Percentiles rank a stretch among this genome's conserved stretches.
Conservation (phyloP, 192 early-diverging fungal species). For the Funneliformis geosporum region DNA sequence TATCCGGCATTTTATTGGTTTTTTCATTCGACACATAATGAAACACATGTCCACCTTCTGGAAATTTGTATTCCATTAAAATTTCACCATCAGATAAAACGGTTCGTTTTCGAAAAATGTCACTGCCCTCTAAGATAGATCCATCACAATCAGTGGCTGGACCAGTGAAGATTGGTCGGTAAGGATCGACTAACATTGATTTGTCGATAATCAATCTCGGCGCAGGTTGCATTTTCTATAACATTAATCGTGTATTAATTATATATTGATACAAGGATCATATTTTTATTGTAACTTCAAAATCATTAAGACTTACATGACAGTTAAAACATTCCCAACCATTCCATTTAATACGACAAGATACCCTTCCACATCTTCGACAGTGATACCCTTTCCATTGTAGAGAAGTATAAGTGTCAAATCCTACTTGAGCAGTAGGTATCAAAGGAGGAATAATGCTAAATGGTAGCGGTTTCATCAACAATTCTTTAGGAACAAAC, state of each 20-base stretch:
- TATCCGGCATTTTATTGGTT: not conserved
- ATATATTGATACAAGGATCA: not conserved
- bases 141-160: not conserved
- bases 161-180: not conserved
- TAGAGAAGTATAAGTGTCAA: not conserved
- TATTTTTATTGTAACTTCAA: no score
- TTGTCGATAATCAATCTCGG: not conserved
- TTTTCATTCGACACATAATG: not conserved
- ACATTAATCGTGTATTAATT: not conserved
- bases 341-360: not conserved
- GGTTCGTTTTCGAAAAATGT: not conserved
- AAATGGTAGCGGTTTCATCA: not conserved
- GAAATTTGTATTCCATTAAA: not conserved
- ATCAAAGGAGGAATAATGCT: not conserved
- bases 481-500: not conserved
- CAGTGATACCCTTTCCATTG: constrained; percentile 4
- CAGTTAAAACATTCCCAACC: not conserved
- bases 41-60: not conserved
- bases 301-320: not conserved
- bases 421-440: not conserved
- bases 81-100: not conserved
- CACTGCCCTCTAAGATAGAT: not conserved
- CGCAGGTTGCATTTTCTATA: not conserved
- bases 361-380: not conserved
- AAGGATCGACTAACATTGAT: not conserved